These are phyloP conservation scores for Quercus phellos DNA, from an alignment of 331 rosid species.

Conservation along the genomic window DNA sequence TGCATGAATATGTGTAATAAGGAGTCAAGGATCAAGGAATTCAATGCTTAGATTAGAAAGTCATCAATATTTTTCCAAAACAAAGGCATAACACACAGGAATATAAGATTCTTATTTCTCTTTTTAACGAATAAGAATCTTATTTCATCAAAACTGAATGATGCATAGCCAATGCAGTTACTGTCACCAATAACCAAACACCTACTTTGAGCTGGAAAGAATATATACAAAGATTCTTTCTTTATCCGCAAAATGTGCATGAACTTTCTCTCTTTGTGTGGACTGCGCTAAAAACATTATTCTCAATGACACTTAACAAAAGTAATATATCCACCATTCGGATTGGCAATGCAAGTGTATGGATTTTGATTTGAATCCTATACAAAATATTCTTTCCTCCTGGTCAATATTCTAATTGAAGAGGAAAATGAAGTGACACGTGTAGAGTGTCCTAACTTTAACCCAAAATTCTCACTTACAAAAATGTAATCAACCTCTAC, in stretches of 20 bases:
- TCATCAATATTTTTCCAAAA: neutral
- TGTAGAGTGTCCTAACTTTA: neutral
- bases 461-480: neutral
- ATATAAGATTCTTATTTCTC: neutral
- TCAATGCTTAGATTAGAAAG: neutral
- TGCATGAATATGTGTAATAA: constrained; percentile 24
- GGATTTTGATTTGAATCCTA: neutral
- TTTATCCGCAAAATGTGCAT: neutral
- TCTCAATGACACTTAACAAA: neutral
- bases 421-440: neutral
- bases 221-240: neutral
- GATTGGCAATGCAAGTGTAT: neutral
- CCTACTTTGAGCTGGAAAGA: neutral
- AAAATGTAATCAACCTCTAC: neutral
- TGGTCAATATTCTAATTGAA: neutral
- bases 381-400: neutral
- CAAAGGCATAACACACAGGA: neutral
- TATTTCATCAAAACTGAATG: too few relatives aligned
- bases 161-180: neutral
- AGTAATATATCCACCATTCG: neutral
- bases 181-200: neutral
- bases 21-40: neutral
- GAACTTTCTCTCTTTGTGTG: neutral
- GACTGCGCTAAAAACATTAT: neutral
- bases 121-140: too few relatives aligned